Conservation (phyloP, 164 flowering plant species). For the Vitis rotundifolia region DNA sequence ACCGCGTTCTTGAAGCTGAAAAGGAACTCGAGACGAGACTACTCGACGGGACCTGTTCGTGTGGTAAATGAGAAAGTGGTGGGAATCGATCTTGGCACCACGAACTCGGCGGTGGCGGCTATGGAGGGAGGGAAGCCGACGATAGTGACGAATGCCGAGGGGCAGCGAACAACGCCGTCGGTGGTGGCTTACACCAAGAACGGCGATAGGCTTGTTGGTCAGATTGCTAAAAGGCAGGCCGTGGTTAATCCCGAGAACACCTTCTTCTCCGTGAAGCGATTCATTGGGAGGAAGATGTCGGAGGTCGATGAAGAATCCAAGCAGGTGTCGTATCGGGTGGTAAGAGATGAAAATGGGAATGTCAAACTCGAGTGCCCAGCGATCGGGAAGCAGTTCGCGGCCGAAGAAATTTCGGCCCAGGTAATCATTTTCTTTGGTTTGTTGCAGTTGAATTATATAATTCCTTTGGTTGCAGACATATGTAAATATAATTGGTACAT, state of each 20-base stretch:
- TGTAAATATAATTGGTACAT: too few relatives aligned
- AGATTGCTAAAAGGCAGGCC: slow-evolving; percentile 72
- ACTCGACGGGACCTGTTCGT: slow-evolving; percentile 21
- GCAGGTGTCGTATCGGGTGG: slow-evolving; percentile 43
- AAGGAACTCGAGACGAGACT: background rate
- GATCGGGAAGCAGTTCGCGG: slow-evolving; percentile 69
- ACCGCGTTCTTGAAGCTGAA: slow-evolving; percentile 19
- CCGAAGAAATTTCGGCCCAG: slow-evolving; percentile 83
- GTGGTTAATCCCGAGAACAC: slow-evolving; percentile 84
- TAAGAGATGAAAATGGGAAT: slow-evolving; percentile 60
- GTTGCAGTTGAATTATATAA: background rate
- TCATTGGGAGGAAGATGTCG: slow-evolving; percentile 74
- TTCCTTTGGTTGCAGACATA: too few relatives aligned
- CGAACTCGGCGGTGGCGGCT: slow-evolving; percentile 34
- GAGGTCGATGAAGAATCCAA: slow-evolving; percentile 60
- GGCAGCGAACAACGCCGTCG: too few relatives aligned
- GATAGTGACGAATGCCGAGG: too few relatives aligned
- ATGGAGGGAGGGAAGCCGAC: too few relatives aligned
- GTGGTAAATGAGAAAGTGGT: slow-evolving; percentile 45
- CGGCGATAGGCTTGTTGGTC: slow-evolving; percentile 41
- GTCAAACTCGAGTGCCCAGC: slow-evolving; percentile 70
- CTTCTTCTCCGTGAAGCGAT: slow-evolving; percentile 65
- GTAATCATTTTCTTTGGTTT: slow-evolving; percentile 14
- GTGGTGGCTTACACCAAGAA: too few relatives aligned
- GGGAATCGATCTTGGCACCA: slow-evolving; percentile 47